Percentiles rank a stretch among this genome's conserved stretches.
Evolutionary conservation across 371 early-diverging fungal species (phyloP).

Genomic region (Rhizopus arrhizus): DNA sequence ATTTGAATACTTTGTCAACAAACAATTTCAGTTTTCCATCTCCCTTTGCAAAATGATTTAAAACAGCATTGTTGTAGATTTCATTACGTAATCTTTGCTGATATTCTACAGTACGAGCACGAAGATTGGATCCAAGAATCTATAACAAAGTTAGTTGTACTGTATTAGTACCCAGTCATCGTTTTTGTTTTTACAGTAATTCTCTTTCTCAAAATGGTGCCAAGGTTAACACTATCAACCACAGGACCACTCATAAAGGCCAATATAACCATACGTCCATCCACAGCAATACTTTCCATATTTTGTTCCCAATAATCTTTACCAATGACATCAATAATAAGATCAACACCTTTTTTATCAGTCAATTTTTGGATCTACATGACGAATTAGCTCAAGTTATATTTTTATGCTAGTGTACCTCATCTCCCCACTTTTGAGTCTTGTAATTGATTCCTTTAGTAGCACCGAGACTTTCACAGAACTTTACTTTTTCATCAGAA

Average conservation of each 20-base stretch:
- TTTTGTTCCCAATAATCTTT: slow-evolving; percentile 70
- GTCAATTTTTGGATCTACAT: slow-evolving; percentile 52
- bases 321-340: slow-evolving; percentile 75
- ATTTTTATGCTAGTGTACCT: slow-evolving; percentile 31
- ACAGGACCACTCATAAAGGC: slow-evolving; percentile 56
- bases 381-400: not conserved
- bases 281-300: slow-evolving; percentile 60
- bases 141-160: slow-evolving; percentile 14
- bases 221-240: not conserved
- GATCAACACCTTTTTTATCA: slow-evolving; percentile 65
- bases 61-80: slow-evolving; percentile 56
- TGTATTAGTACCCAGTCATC: not conserved
- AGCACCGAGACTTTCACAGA: slow-evolving; percentile 71
- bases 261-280: slow-evolving; percentile 76
- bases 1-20: slow-evolving; percentile 65
- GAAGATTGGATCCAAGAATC: slow-evolving; percentile 74
- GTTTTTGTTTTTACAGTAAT: not conserved
- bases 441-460: slow-evolving; percentile 81
- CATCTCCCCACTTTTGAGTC: slow-evolving; percentile 61
- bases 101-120: slow-evolving; percentile 69
- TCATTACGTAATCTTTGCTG: slow-evolving; percentile 55
- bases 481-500: slow-evolving; percentile 66
- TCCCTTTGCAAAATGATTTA: slow-evolving; percentile 35
- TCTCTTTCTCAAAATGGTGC: not conserved
- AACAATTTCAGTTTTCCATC: slow-evolving; percentile 52